These are phyloP conservation scores for Cordia subcordata DNA, from an alignment of 257 asterid genomes.

Conservation along the genomic window DNA sequence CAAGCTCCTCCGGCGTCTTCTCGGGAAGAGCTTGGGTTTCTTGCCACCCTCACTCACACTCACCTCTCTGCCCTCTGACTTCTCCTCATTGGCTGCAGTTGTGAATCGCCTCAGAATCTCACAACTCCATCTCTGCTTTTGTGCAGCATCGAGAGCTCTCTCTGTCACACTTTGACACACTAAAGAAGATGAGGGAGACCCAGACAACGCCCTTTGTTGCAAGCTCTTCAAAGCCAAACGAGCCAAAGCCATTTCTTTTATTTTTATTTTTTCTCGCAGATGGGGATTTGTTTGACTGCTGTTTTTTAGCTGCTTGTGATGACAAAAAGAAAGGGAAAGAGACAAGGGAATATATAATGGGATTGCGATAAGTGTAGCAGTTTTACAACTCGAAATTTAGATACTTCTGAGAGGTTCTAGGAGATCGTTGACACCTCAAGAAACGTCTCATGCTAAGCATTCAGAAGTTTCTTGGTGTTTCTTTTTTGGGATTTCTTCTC, in stretches of 20 bases:
- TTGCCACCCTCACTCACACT: conserved; percentile 24
- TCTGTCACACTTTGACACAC: background rate
- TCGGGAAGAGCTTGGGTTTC: conserved; percentile 16
- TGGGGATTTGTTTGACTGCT: background rate
- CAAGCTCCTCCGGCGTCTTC: conserved; percentile 15
- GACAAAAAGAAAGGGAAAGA: background rate
- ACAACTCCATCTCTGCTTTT: conserved; percentile 20
- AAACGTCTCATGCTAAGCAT: too few species aligned
- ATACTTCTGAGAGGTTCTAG: background rate
- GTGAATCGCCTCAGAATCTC: conserved; percentile 17
- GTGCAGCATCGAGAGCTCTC: conserved; percentile 3
- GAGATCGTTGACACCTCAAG: background rate
- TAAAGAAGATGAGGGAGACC: conserved; percentile 12
- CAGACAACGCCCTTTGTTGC: conserved; percentile 14
- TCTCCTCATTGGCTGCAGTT: conserved; percentile 10
- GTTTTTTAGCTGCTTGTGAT: background rate
- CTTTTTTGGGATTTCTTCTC: too few species aligned
- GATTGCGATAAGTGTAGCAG: background rate
- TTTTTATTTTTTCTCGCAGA: background rate
- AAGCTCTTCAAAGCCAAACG: conserved; percentile 24
- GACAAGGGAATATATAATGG: background rate
- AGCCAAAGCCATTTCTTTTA: conserved; percentile 24
- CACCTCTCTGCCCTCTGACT: conserved; percentile 4
- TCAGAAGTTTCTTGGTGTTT: too few species aligned
- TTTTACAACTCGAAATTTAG: too few species aligned